Conservation (phyloP, 2,329 filamentous ascomycete genomes). For the Aureobasidium sp. region DNA sequence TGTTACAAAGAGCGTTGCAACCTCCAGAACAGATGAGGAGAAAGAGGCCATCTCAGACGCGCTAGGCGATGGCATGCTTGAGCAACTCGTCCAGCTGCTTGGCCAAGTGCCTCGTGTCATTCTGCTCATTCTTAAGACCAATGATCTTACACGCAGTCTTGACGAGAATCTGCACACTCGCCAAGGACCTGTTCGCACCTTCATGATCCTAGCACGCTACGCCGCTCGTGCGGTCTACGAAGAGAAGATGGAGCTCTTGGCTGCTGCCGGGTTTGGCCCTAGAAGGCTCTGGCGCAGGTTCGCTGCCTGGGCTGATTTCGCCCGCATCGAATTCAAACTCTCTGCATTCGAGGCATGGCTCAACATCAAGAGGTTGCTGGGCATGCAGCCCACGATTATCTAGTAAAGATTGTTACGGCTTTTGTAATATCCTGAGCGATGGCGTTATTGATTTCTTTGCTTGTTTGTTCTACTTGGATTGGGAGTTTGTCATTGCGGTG, state of each 20-base stretch:
- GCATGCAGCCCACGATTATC: constrained; percentile 21
- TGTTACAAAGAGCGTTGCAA: constrained; percentile 52
- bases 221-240: constrained; percentile 56
- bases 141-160: constrained; percentile 86
- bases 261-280: constrained; percentile 46
- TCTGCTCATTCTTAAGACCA: constrained; percentile 92
- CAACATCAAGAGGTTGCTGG: constrained; percentile 44
- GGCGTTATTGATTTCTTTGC: background rate
- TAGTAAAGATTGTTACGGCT: constrained; percentile 3
- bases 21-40: constrained; percentile 63
- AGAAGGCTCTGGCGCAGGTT: constrained; percentile 46
- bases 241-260: constrained; percentile 49
- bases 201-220: constrained; percentile 59
- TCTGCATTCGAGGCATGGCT: constrained; percentile 53
- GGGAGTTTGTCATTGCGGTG: background rate
- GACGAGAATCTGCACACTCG: constrained; percentile 83
- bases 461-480: background rate
- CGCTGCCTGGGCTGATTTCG: constrained; percentile 46
- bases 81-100: constrained; percentile 79
- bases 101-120: constrained; percentile 88
- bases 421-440: constrained; percentile 6
- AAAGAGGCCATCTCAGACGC: constrained; percentile 80
- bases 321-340: constrained; percentile 52
- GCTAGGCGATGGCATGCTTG: constrained; percentile 79
- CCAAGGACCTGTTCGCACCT: constrained; percentile 54